Percentiles rank a stretch among this genome's conserved stretches.
Conservation (phyloP, 2,329 filamentous ascomycete genomes). For the Drechslerella coelobrocha region DNA sequence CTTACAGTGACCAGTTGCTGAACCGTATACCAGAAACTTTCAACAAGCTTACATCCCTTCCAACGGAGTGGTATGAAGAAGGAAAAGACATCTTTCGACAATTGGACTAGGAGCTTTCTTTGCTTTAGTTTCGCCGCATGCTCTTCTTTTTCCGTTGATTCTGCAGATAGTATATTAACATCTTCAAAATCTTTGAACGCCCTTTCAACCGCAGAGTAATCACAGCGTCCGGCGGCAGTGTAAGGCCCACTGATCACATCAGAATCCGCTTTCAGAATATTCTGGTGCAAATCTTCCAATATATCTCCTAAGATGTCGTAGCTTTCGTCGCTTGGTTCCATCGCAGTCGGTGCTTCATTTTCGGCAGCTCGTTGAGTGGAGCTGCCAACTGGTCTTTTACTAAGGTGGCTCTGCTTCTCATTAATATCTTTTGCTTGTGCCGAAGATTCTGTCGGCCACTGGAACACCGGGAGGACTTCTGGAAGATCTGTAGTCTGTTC, state of each 20-base stretch:
- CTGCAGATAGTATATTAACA: neutral
- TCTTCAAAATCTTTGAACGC: constrained; percentile 12
- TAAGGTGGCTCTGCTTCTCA: constrained; percentile 7
- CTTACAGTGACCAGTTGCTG: constrained; percentile 18
- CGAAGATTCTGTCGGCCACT: constrained; percentile 28
- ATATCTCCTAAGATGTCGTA: constrained; percentile 15
- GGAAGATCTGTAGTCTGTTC: neutral
- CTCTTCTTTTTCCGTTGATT: constrained; percentile 2
- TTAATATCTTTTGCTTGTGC: constrained; percentile 8
- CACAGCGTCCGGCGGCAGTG: constrained; percentile 1
- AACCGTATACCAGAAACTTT: constrained; percentile 22
- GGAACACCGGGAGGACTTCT: constrained; percentile 31
- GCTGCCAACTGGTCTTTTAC: neutral
- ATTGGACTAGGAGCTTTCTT: constrained; percentile 2
- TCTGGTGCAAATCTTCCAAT: constrained; percentile 22
- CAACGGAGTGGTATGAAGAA: constrained; percentile 32
- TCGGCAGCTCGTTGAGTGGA: neutral
- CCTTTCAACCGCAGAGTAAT: constrained; percentile 17
- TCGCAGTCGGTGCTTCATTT: neutral
- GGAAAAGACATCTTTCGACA: constrained; percentile 18
- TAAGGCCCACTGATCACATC: neutral
- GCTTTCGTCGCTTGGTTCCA: constrained; percentile 29
- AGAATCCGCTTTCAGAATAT: neutral
- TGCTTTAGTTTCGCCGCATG: neutral
- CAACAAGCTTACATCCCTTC: constrained; percentile 19